Percentiles rank a stretch among this genome's conserved stretches.
phyloP scores from a whole-genome alignment of 805 yeast genomes.

The Spathaspora hagerdaliae region DNA sequence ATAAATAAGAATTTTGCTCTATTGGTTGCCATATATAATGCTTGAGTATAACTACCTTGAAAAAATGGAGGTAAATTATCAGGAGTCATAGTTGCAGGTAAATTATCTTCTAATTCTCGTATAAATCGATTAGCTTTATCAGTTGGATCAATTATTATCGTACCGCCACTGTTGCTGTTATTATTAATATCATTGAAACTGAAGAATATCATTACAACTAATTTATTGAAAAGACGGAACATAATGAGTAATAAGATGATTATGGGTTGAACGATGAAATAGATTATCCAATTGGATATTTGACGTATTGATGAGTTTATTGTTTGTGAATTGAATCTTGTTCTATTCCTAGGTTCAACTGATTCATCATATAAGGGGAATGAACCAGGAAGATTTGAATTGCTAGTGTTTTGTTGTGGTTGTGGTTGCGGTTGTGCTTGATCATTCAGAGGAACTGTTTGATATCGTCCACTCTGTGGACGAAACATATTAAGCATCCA shows the following conservation, averaged over 20 bases:
- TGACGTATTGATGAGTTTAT: not conserved
- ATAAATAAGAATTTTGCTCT: conserved; percentile 71
- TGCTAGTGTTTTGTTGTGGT: not conserved
- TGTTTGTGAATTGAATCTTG: conserved; percentile 1
- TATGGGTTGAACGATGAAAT: conserved; percentile 21
- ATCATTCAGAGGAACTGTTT: no score
- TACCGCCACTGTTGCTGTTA: conserved; percentile 3
- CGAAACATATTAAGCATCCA: no score
- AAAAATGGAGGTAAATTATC: conserved; percentile 43
- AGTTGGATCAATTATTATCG: conserved; percentile 42
- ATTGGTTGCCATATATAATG: conserved; percentile 64
- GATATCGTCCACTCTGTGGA: no score
- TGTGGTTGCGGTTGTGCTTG: no score
- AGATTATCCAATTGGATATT: conserved; percentile 2
- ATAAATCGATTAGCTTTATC: conserved; percentile 51
- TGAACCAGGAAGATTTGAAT: conserved; percentile 4
- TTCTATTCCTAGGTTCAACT: not conserved
- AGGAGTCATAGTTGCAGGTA: conserved; percentile 7
- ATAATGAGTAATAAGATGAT: conserved; percentile 17
- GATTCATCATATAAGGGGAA: conserved; percentile 3
- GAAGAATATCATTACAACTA: conserved; percentile 16
- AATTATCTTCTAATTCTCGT: conserved; percentile 46
- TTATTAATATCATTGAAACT: conserved; percentile 14
- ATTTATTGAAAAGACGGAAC: conserved; percentile 19
- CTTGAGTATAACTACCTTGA: conserved; percentile 77